Evolutionary conservation across 2,329 filamentous ascomycete species (phyloP), one percentile per base, ranked within the genome.

Genomic region (Scedosporium boydii): DNA sequence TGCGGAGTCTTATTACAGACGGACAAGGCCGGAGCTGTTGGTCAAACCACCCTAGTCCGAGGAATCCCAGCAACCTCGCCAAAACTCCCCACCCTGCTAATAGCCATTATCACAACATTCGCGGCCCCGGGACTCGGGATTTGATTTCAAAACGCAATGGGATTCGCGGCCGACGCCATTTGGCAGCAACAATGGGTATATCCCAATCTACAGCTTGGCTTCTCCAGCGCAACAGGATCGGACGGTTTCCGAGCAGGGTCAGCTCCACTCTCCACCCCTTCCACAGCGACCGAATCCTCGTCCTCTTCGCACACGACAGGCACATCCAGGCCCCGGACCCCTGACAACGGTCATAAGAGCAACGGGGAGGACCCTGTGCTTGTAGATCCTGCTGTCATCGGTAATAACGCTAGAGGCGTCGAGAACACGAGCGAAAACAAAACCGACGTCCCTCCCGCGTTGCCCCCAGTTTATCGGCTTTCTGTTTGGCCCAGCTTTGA

Each of bases 161-260:
- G 59, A 14, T 61, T 61, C 59, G 59, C 46, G 6, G 59, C 59
- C 14, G 59, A 61, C 48, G 46, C 48, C 18, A 18, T 56, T 29
- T 34, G 59, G n/a, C 59, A 61, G 59, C 46, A 56, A n/a, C 59
- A 61, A 61, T 61, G 59, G 59, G 34, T 61, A 27, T 38, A 56
- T 34, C 59, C 59, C 16, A 38, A 51, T 18, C 5, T 44, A 7
- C n/a, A 16, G 2, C 16, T 38, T 53, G 18, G 26, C n/a, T 26
- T 42, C 48, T 38, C 29, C 56, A 41, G 4, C 18, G n/a, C n/a
- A 21, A 26, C 29, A n/a, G 38, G 14, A 41, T 44, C 46, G 14
- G 21, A 42, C 42, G 44, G 23, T 42, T 51, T 46, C 44, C 6
- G 9, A 16, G n/a, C 59, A 55, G 59, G 46, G 59, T 4, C 42